Evolutionary conservation across 1,284 basidiomycete genomes (phyloP).

Genomic region (Cutaneotrichosporon cavernicola): DNA sequence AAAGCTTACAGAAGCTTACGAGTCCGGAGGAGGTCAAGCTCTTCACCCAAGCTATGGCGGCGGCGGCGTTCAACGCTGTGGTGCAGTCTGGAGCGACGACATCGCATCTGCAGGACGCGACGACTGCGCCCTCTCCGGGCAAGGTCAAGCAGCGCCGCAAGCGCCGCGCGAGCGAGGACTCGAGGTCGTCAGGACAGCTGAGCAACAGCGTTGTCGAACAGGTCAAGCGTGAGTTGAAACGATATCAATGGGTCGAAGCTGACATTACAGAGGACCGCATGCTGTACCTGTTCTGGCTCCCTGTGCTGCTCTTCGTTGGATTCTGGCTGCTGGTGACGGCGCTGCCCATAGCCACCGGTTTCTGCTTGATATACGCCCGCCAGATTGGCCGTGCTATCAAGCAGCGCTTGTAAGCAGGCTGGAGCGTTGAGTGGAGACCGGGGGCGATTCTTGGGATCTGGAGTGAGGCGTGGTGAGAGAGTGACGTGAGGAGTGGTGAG

Average conservation of each 20-base stretch:
- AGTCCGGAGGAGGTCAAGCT: slow-evolving; percentile 49
- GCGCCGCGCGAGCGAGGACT: slow-evolving; percentile 22
- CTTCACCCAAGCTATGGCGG: slow-evolving; percentile 50
- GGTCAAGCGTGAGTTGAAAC: slow-evolving; percentile 57
- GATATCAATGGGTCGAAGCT: slow-evolving; percentile 4
- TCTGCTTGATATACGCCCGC: slow-evolving; percentile 46
- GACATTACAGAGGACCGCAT: slow-evolving; percentile 73
- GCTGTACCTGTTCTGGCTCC: slow-evolving; percentile 91
- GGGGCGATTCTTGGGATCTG: background rate
- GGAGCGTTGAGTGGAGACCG: background rate
- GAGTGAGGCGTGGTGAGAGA: background rate
- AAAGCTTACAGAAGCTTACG: slow-evolving; percentile 42
- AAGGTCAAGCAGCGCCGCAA: slow-evolving; percentile 17
- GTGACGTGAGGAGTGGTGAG: background rate
- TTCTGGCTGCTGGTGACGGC: slow-evolving; percentile 51
- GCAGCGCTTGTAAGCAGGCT: slow-evolving; percentile 28
- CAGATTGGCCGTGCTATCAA: slow-evolving; percentile 47
- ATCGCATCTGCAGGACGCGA: slow-evolving; percentile 15
- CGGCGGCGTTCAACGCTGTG: slow-evolving; percentile 47
- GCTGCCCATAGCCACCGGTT: slow-evolving; percentile 47
- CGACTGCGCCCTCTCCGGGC: slow-evolving; percentile 13
- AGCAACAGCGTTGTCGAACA: slow-evolving; percentile 32
- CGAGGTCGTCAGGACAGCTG: slow-evolving; percentile 18
- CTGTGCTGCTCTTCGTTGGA: slow-evolving; percentile 62
- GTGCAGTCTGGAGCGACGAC: slow-evolving; percentile 45